Percentiles rank a stretch among this genome's conserved stretches.
phyloP scores from a whole-genome alignment of 495 filamentous ascomycete genomes.

The Hyphodiscus hymeniophilus region DNA sequence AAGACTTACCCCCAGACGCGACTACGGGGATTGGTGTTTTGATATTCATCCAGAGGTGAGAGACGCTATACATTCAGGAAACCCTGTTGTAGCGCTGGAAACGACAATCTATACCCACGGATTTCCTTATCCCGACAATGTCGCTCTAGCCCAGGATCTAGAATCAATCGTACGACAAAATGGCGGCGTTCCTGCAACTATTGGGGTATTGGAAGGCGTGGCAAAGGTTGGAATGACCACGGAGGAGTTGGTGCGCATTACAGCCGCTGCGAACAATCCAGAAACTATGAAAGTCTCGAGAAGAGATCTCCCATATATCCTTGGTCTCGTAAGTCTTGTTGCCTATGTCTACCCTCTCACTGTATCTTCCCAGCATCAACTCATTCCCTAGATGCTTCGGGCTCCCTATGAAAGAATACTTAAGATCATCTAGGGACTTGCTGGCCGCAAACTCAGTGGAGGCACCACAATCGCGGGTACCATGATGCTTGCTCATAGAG shows the following conservation, averaged over 20 bases:
- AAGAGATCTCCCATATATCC: slow-evolving; percentile 73
- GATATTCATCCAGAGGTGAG: slow-evolving; percentile 74
- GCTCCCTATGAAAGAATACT: neutral
- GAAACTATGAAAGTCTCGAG: slow-evolving; percentile 74
- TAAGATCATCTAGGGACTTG: slow-evolving; percentile 39
- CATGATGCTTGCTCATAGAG: slow-evolving; percentile 79
- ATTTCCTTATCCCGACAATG: slow-evolving; percentile 75
- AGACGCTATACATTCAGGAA: slow-evolving; percentile 59
- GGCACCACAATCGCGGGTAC: slow-evolving; percentile 92
- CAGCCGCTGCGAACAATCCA: slow-evolving; percentile 52
- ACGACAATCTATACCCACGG: slow-evolving; percentile 73
- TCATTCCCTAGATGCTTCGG: neutral
- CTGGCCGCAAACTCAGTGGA: slow-evolving; percentile 63
- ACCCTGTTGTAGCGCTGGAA: slow-evolving; percentile 86
- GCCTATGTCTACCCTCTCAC: neutral
- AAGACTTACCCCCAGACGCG: too few species aligned
- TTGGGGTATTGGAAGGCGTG: slow-evolving; percentile 74
- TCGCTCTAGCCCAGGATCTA: slow-evolving; percentile 57
- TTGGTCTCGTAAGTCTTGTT: slow-evolving; percentile 59
- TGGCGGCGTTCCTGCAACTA: slow-evolving; percentile 87
- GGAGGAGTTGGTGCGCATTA: slow-evolving; percentile 63
- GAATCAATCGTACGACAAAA: slow-evolving; percentile 70
- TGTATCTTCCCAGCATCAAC: neutral
- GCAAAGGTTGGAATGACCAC: slow-evolving; percentile 68
- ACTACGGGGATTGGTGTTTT: neutral